phyloP scores from a whole-genome alignment of 148 eudicot genomes.

The Amaranthus palmeri region DNA sequence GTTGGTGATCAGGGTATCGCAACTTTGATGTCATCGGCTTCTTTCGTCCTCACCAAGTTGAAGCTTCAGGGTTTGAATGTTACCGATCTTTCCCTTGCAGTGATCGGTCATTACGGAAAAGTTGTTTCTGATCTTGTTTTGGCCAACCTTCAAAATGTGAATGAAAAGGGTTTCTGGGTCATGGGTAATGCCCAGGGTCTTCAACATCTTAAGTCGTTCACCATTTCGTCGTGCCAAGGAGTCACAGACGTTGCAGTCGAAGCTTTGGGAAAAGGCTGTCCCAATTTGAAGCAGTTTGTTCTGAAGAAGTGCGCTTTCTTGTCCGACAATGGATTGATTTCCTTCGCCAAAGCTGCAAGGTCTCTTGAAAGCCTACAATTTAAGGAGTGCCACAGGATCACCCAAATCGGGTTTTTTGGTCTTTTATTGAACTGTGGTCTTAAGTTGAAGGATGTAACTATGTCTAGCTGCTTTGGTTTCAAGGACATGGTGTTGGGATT shows the following conservation, averaged over 20 bases:
- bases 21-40: constrained; percentile 48
- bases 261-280: constrained; percentile 75
- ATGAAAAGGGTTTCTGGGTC: constrained; percentile 88
- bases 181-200: constrained; percentile 79
- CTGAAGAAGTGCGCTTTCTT: constrained; percentile 48
- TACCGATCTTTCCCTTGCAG: constrained; percentile 76
- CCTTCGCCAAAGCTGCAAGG: constrained; percentile 46
- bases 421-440: constrained; percentile 51
- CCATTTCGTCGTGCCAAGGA: constrained; percentile 57
- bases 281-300: constrained; percentile 51
- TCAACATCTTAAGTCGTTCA: constrained; percentile 54
- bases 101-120: constrained; percentile 70
- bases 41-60: constrained; percentile 41
- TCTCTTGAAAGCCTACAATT: constrained; percentile 66
- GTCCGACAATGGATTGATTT: constrained; percentile 73
- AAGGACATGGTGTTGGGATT: constrained; percentile 43
- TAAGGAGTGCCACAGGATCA: constrained; percentile 87
- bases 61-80: constrained; percentile 68
- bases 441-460: constrained; percentile 62
- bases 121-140: constrained; percentile 55
- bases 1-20: constrained; percentile 82
- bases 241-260: constrained; percentile 70
- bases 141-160: constrained; percentile 54
- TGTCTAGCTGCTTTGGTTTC: constrained; percentile 60
- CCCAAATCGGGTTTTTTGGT: constrained; percentile 73